Evolutionary conservation across 2,329 filamentous ascomycete genomes (phyloP).

Genomic region (Thielaviopsis euricoi): DNA sequence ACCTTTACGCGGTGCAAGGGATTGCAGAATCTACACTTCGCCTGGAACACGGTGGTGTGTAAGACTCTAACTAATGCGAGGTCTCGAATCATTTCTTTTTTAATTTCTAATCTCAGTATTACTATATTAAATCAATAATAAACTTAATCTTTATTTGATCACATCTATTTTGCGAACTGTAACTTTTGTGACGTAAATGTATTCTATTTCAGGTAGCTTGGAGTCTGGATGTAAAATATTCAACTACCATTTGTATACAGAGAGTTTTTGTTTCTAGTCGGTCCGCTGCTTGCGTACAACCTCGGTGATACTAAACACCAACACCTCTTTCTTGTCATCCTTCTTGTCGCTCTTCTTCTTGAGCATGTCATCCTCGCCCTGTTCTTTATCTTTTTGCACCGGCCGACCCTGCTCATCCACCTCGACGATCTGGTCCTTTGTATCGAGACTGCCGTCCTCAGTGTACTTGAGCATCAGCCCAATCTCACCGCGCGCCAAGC

Average conservation of each 20-base stretch:
- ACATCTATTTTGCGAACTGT: no score
- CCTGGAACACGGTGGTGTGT: neutral
- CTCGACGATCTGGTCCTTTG: conserved; percentile 36
- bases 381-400: conserved; percentile 17
- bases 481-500: conserved; percentile 52
- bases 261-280: no score
- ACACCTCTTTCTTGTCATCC: neutral
- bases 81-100: conserved; percentile 1
- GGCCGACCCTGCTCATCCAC: conserved; percentile 32
- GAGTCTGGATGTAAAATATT: no score
- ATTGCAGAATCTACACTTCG: conserved; percentile 3
- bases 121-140: no score
- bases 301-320: neutral
- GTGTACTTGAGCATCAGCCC: conserved; percentile 66
- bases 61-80: conserved; percentile 4
- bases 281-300: neutral
- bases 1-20: conserved; percentile 17
- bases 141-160: conserved; percentile 2
- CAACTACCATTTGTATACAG: no score
- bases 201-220: no score
- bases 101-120: no score
- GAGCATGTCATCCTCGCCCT: no score
- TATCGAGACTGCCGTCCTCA: conserved; percentile 48
- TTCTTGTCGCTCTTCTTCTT: conserved; percentile 11
- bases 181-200: no score